These are phyloP conservation scores for Phenoliferia sp. DNA, from an alignment of 1,284 basidiomycete genomes.

Conservation along the genomic window DNA sequence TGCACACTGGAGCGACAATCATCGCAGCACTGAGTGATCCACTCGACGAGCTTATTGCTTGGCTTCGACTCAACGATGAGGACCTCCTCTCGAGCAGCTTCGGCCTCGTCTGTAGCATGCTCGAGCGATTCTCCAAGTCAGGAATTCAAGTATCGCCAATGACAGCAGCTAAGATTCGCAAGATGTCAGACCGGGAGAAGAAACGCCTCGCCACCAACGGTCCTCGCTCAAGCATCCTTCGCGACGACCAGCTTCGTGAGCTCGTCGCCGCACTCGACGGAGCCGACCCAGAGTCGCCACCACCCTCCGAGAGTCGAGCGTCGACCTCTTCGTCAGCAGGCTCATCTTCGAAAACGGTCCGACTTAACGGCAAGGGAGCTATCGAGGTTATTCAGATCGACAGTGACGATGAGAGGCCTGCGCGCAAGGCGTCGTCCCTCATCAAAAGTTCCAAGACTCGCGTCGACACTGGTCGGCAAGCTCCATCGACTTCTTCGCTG, in stretches of 20 bases:
- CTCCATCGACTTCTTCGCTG: neutral
- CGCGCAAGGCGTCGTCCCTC: neutral
- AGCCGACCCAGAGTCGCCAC: neutral
- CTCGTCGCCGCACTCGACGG: slow-evolving; percentile 62
- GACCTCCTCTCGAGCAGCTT: slow-evolving; percentile 34
- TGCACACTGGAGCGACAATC: slow-evolving; percentile 60
- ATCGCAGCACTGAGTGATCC: slow-evolving; percentile 70
- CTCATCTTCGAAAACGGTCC: too few species aligned
- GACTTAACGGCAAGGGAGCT: slow-evolving; percentile 9
- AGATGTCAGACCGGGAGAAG: slow-evolving; percentile 15
- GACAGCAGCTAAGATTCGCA: slow-evolving; percentile 19
- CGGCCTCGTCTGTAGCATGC: slow-evolving; percentile 31
- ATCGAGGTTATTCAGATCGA: slow-evolving; percentile 2
- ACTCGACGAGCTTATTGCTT: slow-evolving; percentile 66
- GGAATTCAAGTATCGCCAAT: slow-evolving; percentile 19
- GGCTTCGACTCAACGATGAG: slow-evolving; percentile 79
- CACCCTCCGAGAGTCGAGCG: too few species aligned
- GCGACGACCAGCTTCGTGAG: slow-evolving; percentile 68
- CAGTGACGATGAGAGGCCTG: slow-evolving; percentile 15
- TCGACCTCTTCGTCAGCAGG: neutral
- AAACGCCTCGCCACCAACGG: slow-evolving; percentile 7
- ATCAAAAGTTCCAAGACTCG: neutral
- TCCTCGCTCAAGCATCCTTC: slow-evolving; percentile 23
- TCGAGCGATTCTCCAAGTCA: slow-evolving; percentile 34
- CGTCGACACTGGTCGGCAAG: neutral